A percentile compares a stretch with the other conserved stretches of the same genome.
Conservation (phyloP, 495 filamentous ascomycete genomes). For the Bathelium albidoporum region DNA sequence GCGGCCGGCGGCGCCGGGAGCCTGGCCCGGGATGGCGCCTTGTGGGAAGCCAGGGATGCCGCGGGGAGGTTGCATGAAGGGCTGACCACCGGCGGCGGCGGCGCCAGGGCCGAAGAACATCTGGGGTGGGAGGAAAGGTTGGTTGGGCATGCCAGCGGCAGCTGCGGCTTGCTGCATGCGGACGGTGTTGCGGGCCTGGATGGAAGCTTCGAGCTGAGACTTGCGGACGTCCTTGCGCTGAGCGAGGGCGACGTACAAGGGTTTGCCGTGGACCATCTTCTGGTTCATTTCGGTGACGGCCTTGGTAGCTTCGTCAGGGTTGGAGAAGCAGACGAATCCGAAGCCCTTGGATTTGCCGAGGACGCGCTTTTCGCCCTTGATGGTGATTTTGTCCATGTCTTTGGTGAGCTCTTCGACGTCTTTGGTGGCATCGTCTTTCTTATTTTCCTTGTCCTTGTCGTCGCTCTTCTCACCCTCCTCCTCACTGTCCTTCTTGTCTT, state of each 20-base stretch:
- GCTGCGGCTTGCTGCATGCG: slow-evolving; percentile 96
- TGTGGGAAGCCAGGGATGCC: slow-evolving; percentile 72
- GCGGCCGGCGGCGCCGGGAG: slow-evolving; percentile 73
- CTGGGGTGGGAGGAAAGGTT: slow-evolving; percentile 58
- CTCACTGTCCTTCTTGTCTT: slow-evolving; percentile 40
- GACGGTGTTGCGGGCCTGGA: slow-evolving; percentile 96
- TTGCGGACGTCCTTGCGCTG: slow-evolving; percentile 99
- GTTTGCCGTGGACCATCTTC: slow-evolving; percentile 95
- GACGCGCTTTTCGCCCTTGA: slow-evolving; percentile 56
- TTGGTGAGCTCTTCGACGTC: slow-evolving; percentile 39
- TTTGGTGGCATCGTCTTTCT: slow-evolving; percentile 47
- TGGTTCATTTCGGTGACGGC: slow-evolving; percentile 99
- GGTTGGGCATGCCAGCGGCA: slow-evolving; percentile 80
- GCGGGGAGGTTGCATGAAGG: slow-evolving; percentile 65
- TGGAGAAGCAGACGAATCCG: slow-evolving; percentile 99
- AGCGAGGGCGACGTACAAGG: slow-evolving; percentile 92
- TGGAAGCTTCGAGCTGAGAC: slow-evolving; percentile 96
- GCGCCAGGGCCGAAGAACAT: slow-evolving; percentile 68
- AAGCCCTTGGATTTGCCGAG: slow-evolving; percentile 99
- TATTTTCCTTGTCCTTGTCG: slow-evolving; percentile 40
- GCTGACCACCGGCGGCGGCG: slow-evolving; percentile 3
- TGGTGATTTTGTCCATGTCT: slow-evolving; percentile 41
- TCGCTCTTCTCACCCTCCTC: slow-evolving; percentile 46
- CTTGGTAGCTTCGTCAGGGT: slow-evolving; percentile 97
- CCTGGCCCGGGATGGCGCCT: slow-evolving; percentile 67